These are phyloP conservation scores for Citrus inodora DNA, from an alignment of 345 rosid genomes.

Conservation along the genomic window DNA sequence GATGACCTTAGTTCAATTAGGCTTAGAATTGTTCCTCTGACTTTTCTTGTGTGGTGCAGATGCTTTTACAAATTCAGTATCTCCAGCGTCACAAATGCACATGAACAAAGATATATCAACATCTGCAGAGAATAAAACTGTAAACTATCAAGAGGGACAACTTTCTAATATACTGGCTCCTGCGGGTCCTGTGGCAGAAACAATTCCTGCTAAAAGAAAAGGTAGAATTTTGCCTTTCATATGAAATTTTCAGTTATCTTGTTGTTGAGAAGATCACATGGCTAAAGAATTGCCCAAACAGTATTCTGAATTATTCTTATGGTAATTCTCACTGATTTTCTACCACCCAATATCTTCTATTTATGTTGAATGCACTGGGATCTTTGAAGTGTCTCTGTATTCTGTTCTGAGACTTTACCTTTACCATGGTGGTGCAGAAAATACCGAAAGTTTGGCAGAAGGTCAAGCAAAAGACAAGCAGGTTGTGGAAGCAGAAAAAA, in stretches of 20 bases:
- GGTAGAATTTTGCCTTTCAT: slow-evolving; percentile 15
- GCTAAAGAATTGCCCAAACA: not conserved
- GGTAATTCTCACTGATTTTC: not conserved
- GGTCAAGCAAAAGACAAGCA: slow-evolving; percentile 15
- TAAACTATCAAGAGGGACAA: slow-evolving; percentile 9
- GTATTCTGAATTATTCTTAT: not conserved
- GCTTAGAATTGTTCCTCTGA: not conserved
- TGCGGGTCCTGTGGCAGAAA: not conserved
- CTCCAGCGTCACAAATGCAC: slow-evolving; percentile 10
- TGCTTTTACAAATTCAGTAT: slow-evolving; percentile 1
- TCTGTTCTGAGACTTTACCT: not conserved
- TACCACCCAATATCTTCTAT: not conserved
- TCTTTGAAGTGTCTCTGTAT: not conserved
- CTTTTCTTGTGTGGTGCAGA: slow-evolving; percentile 20
- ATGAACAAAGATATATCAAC: slow-evolving; percentile 14
- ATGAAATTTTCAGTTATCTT: not conserved
- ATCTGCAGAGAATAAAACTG: slow-evolving; percentile 3
- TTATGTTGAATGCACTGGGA: not conserved
- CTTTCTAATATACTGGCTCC: slow-evolving; percentile 6
- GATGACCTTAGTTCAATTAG: not conserved
- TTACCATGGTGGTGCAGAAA: slow-evolving; percentile 12
- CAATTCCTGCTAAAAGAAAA: slow-evolving; percentile 9
- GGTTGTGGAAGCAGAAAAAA: slow-evolving; percentile 12
- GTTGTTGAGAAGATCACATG: not conserved
- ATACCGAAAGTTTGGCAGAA: slow-evolving; percentile 1